A percentile compares a stretch with the other conserved stretches of the same genome.
Conservation (phyloP, 192 early-diverging fungal genomes). For the Phycomyces nitens region DNA sequence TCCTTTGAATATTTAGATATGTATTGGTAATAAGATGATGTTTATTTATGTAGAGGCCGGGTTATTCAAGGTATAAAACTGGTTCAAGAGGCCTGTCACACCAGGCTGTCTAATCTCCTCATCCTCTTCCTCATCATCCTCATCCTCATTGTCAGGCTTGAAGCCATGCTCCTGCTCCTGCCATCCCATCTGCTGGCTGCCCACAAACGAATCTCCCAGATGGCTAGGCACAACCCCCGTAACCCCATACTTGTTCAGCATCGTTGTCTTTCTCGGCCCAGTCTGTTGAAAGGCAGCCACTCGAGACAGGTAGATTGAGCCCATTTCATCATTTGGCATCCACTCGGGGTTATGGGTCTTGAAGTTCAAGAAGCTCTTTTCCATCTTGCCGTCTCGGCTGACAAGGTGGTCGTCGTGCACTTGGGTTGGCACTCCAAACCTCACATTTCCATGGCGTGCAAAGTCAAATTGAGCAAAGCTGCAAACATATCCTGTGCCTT, state of each 20-base stretch:
- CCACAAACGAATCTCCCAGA: conserved; percentile 21
- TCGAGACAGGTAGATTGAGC: conserved; percentile 74
- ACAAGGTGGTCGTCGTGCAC: conserved; percentile 57
- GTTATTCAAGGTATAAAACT: conserved; percentile 56
- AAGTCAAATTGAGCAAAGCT: conserved; percentile 97
- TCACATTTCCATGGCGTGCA: conserved; percentile 81
- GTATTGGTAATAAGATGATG: too few species aligned
- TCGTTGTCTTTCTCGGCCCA: conserved; percentile 14
- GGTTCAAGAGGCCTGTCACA: conserved; percentile 49
- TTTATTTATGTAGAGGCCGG: conserved; percentile 11
- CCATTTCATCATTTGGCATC: conserved; percentile 79
- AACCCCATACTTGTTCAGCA: conserved; percentile 14
- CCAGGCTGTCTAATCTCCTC: conserved; percentile 19
- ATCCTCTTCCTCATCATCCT: conserved; percentile 30
- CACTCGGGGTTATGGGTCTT: conserved; percentile 94
- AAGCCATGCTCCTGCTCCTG: conserved; percentile 20
- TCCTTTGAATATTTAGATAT: too few species aligned
- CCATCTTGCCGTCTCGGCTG: conserved; percentile 95
- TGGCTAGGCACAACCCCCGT: conserved; percentile 25
- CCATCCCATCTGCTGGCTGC: conserved; percentile 10
- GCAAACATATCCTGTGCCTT: conserved; percentile 91
- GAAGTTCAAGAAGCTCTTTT: conserved; percentile 94
- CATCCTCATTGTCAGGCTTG: conserved; percentile 12
- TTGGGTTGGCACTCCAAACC: conserved; percentile 73
- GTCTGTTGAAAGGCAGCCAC: conserved; percentile 46